A percentile compares a stretch with the other conserved stretches of the same genome.
Evolutionary conservation across 768 basidiomycete genomes (phyloP).

Genomic region (Leccinum pellstonianum): DNA sequence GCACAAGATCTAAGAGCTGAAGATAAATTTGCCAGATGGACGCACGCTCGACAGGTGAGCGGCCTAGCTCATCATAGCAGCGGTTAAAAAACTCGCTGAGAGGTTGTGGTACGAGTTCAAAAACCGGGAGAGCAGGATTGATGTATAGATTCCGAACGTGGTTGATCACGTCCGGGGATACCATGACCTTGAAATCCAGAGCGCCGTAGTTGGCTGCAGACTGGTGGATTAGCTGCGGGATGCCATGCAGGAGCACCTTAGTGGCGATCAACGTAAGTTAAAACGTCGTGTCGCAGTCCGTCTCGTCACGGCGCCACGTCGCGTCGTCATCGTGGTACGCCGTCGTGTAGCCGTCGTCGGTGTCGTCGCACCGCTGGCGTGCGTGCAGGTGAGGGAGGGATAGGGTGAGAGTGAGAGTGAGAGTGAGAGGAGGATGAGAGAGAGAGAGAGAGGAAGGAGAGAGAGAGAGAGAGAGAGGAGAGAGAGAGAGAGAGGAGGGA

Average conservation of each 20-base stretch:
- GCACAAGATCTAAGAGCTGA: no score
- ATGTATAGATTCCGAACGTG: constrained; percentile 24
- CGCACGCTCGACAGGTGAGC: not conserved
- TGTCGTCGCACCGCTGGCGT: no score
- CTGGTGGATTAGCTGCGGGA: not conserved
- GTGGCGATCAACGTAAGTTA: not conserved
- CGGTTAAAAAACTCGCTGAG: constrained; percentile 17
- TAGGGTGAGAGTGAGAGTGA: no score
- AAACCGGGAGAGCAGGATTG: constrained; percentile 34
- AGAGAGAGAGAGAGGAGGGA: no score
- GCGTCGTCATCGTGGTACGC: no score
- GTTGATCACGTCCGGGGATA: not conserved
- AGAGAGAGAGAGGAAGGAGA: no score
- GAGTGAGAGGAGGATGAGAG: no score
- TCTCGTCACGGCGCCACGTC: no score
- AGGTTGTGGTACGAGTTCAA: constrained; percentile 35
- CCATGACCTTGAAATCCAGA: not conserved
- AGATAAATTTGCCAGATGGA: not conserved
- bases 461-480: no score
- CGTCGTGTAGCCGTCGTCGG: no score
- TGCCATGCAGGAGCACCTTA: not conserved
- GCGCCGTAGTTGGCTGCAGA: not conserved
- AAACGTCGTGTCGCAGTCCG: not conserved
- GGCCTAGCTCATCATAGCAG: not conserved
- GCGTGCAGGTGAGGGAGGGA: no score